Base-by-base conservation (phyloP, 73 alveolate genomes). In the Symbiodinium natans region DNA sequence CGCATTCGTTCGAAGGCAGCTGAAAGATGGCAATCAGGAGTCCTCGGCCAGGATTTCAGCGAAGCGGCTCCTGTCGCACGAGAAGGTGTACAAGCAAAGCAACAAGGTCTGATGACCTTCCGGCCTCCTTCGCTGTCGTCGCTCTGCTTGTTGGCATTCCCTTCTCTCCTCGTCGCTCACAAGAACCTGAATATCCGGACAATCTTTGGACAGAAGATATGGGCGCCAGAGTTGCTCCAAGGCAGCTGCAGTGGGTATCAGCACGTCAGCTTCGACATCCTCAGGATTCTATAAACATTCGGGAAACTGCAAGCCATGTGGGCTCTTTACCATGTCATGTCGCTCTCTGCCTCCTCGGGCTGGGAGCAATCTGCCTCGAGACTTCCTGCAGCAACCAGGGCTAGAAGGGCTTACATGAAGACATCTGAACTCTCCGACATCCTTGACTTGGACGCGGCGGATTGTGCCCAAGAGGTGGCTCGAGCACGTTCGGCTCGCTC, bases 121-220 rank as follows among this genome's bases (percentile, higher is more conserved):
- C 80, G 23, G 77, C 97, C 97, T 90, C 34, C 97, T 59, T 41
- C 80, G 97, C 41, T 63, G 80, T 71, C 97, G 77, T 42, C 88
- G 46, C 97, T 90, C 89, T 40, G 34, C 97, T 59, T 90, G 46
- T 56, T 71, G 97, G 25, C 46, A 17, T 33, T 39, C 31, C 33
- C 97, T 82, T 73, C 97, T 90, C 54, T 90, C 89, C 4, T 90
- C 97, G 3, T 71, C 97, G 25, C 48, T 73, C 10, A 10, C 97
- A 17, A 90, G 83, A 33, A 90, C 97, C 97, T 90, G 31, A 59
- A 17, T n/a, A n/a, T n/a, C n/a, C n/a, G n/a, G n/a, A n/a, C n/a
- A n/a, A n/a, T n/a, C n/a, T n/a, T n/a, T n/a, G n/a, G n/a, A n/a
- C n/a, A n/a, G n/a, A n/a, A n/a, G n/a, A n/a, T n/a, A n/a, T n/a